Conservation (phyloP, 192 early-diverging fungal genomes). For the Dispira simplex region DNA sequence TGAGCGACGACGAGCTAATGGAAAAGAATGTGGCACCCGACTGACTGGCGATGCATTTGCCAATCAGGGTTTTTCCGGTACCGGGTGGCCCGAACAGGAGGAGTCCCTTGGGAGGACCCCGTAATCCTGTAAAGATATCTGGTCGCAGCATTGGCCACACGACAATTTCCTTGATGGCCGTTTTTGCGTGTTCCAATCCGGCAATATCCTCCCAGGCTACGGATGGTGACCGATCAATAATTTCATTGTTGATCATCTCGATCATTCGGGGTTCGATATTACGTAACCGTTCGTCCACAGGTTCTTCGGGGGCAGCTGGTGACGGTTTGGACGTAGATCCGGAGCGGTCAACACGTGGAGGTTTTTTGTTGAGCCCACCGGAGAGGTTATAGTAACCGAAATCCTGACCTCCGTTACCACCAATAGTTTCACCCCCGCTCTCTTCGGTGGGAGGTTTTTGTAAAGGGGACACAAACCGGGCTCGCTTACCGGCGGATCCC, state of each 20-base stretch:
- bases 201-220: conserved; percentile 80
- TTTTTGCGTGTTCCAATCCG: conserved; percentile 69
- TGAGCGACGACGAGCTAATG: conserved; percentile 80
- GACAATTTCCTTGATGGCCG: conserved; percentile 59
- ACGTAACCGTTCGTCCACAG: conserved; percentile 50
- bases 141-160: conserved; percentile 64
- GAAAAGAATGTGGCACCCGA: conserved; percentile 84
- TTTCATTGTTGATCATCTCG: conserved; percentile 81
- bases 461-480: conserved; percentile 1
- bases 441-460: not conserved
- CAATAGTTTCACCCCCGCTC: not conserved
- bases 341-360: too few species aligned
- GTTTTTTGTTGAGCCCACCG: not conserved
- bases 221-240: conserved; percentile 38
- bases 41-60: conserved; percentile 74
- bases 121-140: conserved; percentile 75
- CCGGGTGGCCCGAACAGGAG: conserved; percentile 84
- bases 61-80: conserved; percentile 73
- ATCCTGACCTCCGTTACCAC: not conserved
- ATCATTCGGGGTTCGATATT: conserved; percentile 83
- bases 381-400: conserved; percentile 8
- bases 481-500: not conserved
- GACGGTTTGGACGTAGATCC: not conserved
- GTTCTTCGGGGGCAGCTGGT: conserved; percentile 14
- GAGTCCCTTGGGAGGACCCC: conserved; percentile 69